Conservation (phyloP, 225 moss, liverwort and hornwort species). For the Asterella californica region DNA sequence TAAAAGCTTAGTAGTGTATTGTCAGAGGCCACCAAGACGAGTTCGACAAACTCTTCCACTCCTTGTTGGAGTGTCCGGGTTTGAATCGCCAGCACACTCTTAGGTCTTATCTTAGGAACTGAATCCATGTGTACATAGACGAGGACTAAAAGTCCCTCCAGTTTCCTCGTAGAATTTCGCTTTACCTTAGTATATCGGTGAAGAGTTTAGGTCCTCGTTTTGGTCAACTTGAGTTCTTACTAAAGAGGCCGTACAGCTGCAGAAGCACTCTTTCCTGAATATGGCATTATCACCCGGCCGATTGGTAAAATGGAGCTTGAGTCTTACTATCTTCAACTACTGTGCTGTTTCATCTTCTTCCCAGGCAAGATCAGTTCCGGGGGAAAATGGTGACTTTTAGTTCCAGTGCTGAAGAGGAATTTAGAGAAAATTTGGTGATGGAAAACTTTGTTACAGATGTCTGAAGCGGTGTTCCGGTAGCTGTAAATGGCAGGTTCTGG, state of each 20-base stretch:
- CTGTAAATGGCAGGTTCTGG: not conserved
- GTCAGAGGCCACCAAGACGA: not conserved
- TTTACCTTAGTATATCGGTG: not conserved
- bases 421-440: slow-evolving; percentile 2
- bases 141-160: too few relatives aligned
- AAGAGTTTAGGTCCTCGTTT: not conserved
- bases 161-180: not conserved
- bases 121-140: too few relatives aligned
- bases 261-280: not conserved
- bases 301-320: not conserved
- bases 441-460: not conserved
- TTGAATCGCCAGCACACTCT: not conserved
- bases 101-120: not conserved
- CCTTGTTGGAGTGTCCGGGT: not conserved
- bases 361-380: not conserved
- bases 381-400: slow-evolving; percentile 5
- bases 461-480: not conserved
- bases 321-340: not conserved
- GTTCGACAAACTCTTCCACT: not conserved
- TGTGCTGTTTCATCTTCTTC: not conserved
- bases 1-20: not conserved
- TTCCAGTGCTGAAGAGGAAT: slow-evolving; percentile 5
- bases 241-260: not conserved
- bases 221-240: too few relatives aligned
- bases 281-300: not conserved